phyloP scores from a whole-genome alignment of 352 stramenopile species.

The Globisporangium nodosum region DNA sequence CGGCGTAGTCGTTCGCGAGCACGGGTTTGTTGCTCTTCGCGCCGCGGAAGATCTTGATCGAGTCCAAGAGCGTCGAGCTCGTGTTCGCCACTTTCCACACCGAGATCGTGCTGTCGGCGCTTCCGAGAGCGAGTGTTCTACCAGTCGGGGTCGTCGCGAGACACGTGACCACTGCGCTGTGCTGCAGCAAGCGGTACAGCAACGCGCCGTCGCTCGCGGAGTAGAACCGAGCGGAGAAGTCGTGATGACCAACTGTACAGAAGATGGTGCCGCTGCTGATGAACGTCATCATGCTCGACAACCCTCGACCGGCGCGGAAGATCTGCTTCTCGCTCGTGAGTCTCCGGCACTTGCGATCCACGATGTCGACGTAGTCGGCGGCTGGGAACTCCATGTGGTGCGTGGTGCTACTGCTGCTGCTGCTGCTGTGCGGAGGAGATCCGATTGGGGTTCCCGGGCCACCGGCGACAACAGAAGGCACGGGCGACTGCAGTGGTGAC shows the following conservation, averaged over 20 bases:
- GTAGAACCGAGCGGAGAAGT: slow-evolving; percentile 75
- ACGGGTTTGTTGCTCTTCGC: slow-evolving; percentile 49
- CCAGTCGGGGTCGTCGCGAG: slow-evolving; percentile 42
- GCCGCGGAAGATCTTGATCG: slow-evolving; percentile 72
- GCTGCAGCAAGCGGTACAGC: slow-evolving; percentile 66
- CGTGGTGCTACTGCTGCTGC: background rate
- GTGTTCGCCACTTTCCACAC: slow-evolving; percentile 71
- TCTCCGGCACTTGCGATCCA: slow-evolving; percentile 62
- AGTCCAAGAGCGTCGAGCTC: slow-evolving; percentile 64
- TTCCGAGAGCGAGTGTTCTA: slow-evolving; percentile 47
- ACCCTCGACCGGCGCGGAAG: slow-evolving; percentile 6
- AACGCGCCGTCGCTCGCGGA: slow-evolving; percentile 62
- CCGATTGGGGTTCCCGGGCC: slow-evolving; percentile 1
- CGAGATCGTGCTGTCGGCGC: slow-evolving; percentile 67
- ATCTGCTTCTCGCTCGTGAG: slow-evolving; percentile 44
- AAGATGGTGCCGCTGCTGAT: slow-evolving; percentile 48
- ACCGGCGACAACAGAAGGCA: background rate
- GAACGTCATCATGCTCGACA: slow-evolving; percentile 35
- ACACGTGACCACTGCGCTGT: slow-evolving; percentile 65
- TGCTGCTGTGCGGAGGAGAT: slow-evolving; percentile 4
- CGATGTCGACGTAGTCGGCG: slow-evolving; percentile 45
- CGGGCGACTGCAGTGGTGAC: background rate
- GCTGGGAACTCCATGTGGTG: slow-evolving; percentile 14
- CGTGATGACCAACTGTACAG: slow-evolving; percentile 65
- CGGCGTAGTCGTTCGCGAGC: slow-evolving; percentile 70